phyloP scores from a whole-genome alignment of 2,329 filamentous ascomycete genomes.

The Epichloe glyceriae region DNA sequence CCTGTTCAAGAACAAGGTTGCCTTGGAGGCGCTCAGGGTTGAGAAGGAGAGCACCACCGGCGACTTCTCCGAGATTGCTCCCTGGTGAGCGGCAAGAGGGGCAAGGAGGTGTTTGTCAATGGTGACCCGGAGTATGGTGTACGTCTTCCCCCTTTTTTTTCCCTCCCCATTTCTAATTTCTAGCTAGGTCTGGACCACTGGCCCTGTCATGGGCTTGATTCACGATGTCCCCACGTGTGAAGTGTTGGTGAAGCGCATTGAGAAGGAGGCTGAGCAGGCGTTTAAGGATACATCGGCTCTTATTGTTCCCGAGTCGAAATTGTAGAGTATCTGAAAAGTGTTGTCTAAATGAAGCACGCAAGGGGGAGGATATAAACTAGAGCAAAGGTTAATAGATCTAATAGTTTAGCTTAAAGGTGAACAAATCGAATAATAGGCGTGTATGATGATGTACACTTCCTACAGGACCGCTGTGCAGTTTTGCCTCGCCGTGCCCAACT shows the following conservation, averaged over 20 bases:
- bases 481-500: no score
- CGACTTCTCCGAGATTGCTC: slow-evolving; percentile 80
- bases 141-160: slow-evolving; percentile 26
- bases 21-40: slow-evolving; percentile 64
- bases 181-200: slow-evolving; percentile 80
- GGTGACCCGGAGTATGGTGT: slow-evolving; percentile 85
- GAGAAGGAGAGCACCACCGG: slow-evolving; percentile 73
- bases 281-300: slow-evolving; percentile 47
- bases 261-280: slow-evolving; percentile 59
- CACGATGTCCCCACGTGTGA: slow-evolving; percentile 71
- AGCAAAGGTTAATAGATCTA: no score
- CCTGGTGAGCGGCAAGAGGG: slow-evolving; percentile 80
- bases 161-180: no score
- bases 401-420: no score
- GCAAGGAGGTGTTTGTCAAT: slow-evolving; percentile 80
- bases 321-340: slow-evolving; percentile 27
- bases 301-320: slow-evolving; percentile 43
- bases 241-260: slow-evolving; percentile 56
- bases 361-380: no score
- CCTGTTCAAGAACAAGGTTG: slow-evolving; percentile 82
- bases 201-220: slow-evolving; percentile 84
- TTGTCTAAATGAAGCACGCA: no score
- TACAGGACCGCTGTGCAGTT: no score
- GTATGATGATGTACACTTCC: no score
- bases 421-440: no score